phyloP scores from a whole-genome alignment of 495 filamentous ascomycete species.

The Aspergillus coremiiformis region DNA sequence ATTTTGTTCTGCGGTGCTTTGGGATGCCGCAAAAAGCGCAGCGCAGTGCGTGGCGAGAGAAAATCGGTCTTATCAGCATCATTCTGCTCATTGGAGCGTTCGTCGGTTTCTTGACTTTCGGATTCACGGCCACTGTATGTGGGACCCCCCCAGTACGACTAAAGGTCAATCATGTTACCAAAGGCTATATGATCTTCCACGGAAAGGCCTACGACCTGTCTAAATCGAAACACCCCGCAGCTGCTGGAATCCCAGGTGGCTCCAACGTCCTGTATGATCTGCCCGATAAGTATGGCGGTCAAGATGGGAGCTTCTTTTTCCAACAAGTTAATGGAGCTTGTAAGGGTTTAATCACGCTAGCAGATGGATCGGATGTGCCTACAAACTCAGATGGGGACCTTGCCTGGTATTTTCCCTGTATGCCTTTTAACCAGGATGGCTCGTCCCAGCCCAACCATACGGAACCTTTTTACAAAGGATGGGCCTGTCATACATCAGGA shows the following conservation, averaged over 20 bases:
- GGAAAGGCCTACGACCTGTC: constrained; percentile 77
- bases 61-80: constrained; percentile 93
- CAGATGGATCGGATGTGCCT: constrained; percentile 67
- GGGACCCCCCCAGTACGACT: constrained; percentile 58
- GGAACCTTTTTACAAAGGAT: constrained; percentile 68
- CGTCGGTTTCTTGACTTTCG: constrained; percentile 95
- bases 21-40: constrained; percentile 84
- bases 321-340: constrained; percentile 98
- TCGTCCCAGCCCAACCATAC: constrained; percentile 70
- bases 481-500: constrained; percentile 78
- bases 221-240: constrained; percentile 66
- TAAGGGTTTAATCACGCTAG: constrained; percentile 77
- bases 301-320: constrained; percentile 94
- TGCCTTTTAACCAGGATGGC: constrained; percentile 86
- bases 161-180: constrained; percentile 69
- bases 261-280: constrained; percentile 82
- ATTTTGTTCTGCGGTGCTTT: constrained; percentile 73
- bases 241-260: constrained; percentile 60
- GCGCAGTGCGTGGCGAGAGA: constrained; percentile 94
- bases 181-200: constrained; percentile 92
- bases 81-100: constrained; percentile 81
- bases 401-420: constrained; percentile 97
- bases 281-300: constrained; percentile 67
- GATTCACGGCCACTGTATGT: constrained; percentile 87
- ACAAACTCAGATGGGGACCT: constrained; percentile 65